Percentiles rank a stretch among this genome's conserved stretches.
phyloP scores from a whole-genome alignment of 495 filamentous ascomycete species.

The Daldinia bambusicola region DNA sequence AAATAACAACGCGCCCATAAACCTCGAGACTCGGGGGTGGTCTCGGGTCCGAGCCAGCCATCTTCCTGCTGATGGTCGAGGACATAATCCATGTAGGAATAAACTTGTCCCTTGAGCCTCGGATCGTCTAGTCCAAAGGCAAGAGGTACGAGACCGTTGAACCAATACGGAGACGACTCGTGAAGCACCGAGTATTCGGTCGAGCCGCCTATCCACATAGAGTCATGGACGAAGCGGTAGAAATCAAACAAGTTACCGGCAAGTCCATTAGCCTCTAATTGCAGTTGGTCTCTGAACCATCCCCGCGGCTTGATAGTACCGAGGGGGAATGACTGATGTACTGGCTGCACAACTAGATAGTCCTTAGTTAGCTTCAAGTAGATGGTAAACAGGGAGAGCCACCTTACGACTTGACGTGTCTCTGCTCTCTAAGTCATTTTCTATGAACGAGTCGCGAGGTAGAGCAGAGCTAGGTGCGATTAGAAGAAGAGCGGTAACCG shows the following conservation, averaged over 20 bases:
- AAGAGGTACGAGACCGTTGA: constrained; percentile 72
- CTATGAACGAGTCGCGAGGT: constrained; percentile 16
- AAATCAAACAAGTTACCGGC: constrained; percentile 70
- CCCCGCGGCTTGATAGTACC: constrained; percentile 67
- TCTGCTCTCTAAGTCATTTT: constrained; percentile 5
- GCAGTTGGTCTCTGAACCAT: constrained; percentile 69
- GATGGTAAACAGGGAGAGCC: background rate
- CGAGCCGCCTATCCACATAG: constrained; percentile 65
- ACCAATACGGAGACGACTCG: constrained; percentile 73
- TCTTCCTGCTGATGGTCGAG: constrained; percentile 64
- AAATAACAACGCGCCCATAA: constrained; percentile 67
- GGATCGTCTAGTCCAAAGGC: constrained; percentile 66
- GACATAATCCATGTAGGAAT: constrained; percentile 59
- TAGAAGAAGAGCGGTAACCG: constrained; percentile 26
- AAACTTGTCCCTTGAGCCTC: constrained; percentile 65
- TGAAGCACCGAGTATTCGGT: constrained; percentile 68
- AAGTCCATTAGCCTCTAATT: constrained; percentile 64
- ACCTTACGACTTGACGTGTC: constrained; percentile 32
- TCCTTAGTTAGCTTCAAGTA: constrained; percentile 9
- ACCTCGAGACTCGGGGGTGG: constrained; percentile 53
- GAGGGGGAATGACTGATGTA: constrained; percentile 61
- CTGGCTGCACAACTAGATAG: constrained; percentile 43
- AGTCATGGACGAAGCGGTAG: constrained; percentile 66
- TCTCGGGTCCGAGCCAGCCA: constrained; percentile 72
- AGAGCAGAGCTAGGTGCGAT: constrained; percentile 18